Evolutionary conservation across 164 flowering plant genomes (phyloP).

Genomic region (Berberis vulgaris): DNA sequence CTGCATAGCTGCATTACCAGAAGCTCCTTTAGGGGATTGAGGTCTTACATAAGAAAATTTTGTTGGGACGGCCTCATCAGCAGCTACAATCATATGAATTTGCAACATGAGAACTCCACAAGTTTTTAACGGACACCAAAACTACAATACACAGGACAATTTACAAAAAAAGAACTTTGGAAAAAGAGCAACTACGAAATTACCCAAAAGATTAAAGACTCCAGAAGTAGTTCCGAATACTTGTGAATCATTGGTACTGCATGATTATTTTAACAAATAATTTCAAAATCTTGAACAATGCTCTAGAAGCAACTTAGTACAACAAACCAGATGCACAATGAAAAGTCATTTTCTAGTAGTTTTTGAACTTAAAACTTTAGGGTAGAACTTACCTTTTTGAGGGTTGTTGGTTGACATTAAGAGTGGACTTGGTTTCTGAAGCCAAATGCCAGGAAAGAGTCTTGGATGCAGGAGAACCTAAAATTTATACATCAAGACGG

Average conservation of each 20-base stretch:
- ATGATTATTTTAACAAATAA: background rate
- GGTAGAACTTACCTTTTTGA: conserved; percentile 26
- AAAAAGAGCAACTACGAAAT: background rate
- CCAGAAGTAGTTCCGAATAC: conserved; percentile 28
- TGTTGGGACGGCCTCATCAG: conserved; percentile 26
- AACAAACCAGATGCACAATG: background rate
- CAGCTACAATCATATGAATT: conserved; percentile 26
- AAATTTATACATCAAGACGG: background rate
- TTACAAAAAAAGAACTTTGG: background rate
- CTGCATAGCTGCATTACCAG: conserved; percentile 28
- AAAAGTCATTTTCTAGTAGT: background rate
- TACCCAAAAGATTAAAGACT: conserved; percentile 55
- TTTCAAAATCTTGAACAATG: too few species aligned
- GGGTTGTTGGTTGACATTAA: conserved; percentile 35
- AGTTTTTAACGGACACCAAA: background rate
- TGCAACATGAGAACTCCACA: conserved; percentile 11
- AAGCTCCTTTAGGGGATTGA: conserved; percentile 26
- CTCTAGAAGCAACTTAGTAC: background rate
- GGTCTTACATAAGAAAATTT: conserved; percentile 25
- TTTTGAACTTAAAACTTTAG: too few species aligned
- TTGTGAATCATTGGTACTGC: conserved; percentile 47
- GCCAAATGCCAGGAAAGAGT: conserved; percentile 95
- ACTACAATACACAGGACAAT: background rate
- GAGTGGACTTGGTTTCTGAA: conserved; percentile 58
- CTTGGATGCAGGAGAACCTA: conserved; percentile 60